Conservation (phyloP, 73 alveolate genomes). For the Durusdinium trenchii region DNA sequence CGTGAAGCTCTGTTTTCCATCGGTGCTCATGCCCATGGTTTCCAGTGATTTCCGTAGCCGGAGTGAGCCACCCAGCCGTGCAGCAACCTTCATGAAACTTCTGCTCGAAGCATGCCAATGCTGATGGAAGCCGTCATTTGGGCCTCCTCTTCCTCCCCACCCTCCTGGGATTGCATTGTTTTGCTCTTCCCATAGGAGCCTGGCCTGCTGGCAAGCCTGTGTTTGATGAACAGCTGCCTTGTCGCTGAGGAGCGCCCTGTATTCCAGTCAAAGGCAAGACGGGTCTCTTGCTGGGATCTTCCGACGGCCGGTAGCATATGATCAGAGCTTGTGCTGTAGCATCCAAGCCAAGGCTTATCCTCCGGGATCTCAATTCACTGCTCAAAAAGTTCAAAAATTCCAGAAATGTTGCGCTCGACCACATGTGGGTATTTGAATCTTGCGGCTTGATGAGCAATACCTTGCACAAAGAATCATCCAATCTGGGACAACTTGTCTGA, state of each 20-base stretch:
- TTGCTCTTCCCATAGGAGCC: background rate
- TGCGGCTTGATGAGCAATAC: background rate
- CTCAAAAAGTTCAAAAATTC: background rate
- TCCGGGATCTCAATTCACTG: background rate
- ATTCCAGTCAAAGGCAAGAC: too few relatives aligned
- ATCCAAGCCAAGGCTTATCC: background rate
- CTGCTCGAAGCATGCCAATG: background rate
- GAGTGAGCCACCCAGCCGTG: background rate
- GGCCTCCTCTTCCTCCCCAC: background rate
- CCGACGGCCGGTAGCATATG: too few relatives aligned
- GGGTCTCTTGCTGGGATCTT: too few relatives aligned
- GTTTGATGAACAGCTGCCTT: background rate
- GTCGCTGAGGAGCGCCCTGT: background rate
- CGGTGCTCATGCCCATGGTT: background rate
- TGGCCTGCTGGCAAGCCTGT: background rate
- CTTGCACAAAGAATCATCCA: background rate
- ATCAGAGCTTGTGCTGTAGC: background rate
- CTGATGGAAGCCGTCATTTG: background rate
- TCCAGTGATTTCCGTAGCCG: background rate
- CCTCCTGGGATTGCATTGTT: background rate
- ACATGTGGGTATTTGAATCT: background rate
- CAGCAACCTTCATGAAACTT: background rate
- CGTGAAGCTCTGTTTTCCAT: background rate
- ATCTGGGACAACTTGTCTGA: too few relatives aligned
- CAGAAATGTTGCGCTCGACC: background rate